phyloP scores from a whole-genome alignment of 139 green algal species.

The Spirogloea muscicola region DNA sequence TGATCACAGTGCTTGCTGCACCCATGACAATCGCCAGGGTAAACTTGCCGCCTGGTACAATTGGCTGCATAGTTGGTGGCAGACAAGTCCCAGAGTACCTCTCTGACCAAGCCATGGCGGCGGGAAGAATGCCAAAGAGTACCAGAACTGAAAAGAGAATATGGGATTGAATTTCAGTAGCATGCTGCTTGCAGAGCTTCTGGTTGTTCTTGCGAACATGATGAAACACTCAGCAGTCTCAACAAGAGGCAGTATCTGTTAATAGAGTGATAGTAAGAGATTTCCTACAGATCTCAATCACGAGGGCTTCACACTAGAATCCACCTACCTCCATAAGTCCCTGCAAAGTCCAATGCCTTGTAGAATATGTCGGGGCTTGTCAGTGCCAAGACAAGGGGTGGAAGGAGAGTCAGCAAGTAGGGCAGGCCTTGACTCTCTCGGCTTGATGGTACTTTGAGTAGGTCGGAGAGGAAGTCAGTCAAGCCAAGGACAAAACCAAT shows the following conservation, averaged over 20 bases:
- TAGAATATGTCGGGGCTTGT: slow-evolving; percentile 49
- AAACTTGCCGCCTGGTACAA: slow-evolving; percentile 26
- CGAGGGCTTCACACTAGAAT: too few species aligned
- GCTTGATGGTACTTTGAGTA: slow-evolving; percentile 50
- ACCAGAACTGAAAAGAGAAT: slow-evolving; percentile 37
- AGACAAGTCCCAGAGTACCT: slow-evolving; percentile 13
- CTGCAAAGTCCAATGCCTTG: slow-evolving; percentile 47
- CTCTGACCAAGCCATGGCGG: slow-evolving; percentile 35
- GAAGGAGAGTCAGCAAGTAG: slow-evolving; percentile 53
- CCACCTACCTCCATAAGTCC: slow-evolving; percentile 50
- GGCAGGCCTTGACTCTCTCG: slow-evolving; percentile 31
- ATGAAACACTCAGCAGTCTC: too few species aligned
- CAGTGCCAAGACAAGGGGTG: slow-evolving; percentile 60
- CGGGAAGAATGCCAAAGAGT: slow-evolving; percentile 34
- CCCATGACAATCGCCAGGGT: slow-evolving; percentile 21
- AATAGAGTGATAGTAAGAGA: too few species aligned
- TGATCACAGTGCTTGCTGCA: slow-evolving; percentile 10
- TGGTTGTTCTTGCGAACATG: too few species aligned
- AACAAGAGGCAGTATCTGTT: too few species aligned
- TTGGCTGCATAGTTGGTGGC: neutral
- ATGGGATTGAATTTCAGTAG: too few species aligned
- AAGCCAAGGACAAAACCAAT: slow-evolving; percentile 61
- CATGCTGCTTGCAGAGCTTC: too few species aligned
- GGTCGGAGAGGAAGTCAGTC: slow-evolving; percentile 52
- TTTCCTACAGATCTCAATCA: too few species aligned